Evolutionary conservation across 2,329 filamentous ascomycete species (phyloP), one percentile per base, ranked within the genome.

Genomic region (Xylaria sp.): DNA sequence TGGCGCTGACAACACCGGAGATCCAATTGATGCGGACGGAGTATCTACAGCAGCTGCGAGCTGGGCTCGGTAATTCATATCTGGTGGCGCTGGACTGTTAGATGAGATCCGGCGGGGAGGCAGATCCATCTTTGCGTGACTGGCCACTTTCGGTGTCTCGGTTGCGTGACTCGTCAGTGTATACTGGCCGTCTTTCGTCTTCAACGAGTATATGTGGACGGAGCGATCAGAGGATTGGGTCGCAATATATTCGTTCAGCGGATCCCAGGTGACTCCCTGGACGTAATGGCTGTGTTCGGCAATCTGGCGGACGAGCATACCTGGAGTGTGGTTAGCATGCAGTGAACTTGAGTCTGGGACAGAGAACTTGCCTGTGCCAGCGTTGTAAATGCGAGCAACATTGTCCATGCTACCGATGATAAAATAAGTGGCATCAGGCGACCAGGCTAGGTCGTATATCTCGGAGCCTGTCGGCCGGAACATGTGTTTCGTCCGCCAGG

Each of bases 351-450:
- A 18, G 39, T 25, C 2, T 15, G 28, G 10, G 60, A 0, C 1
- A 32, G 32, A 25, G 8, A 52, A 72, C 75, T 30, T 70, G 75
- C 75, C 95, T 75, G 92, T 96, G 72, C 92, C 91, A 65, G 94
- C 93, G 80, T 97, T 97, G 84, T 97, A 98, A 75, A 99, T 98
- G 67, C 95, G 89, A 66, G 96, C 94, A 78, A 98, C 91, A 79
- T 99, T 99, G 83, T 99, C 96, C 94, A 99, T 98, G 82, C 96
- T 98, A 45, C 96, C 96, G 28, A 97, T 97, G 75, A 99, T 97
- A 83, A 99, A 97, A 82, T 97, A 96, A 45, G 90, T 85, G 45
- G 93, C 94, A 80, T 99, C 96, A n/a, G 97, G 97, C 57, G 96
- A 98, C 97, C 96, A 99, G 59, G 96, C 96, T 65, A 99, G 84